Evolutionary conservation across 345 rosid genomes (phyloP).

Genomic region (Acer campestre): DNA sequence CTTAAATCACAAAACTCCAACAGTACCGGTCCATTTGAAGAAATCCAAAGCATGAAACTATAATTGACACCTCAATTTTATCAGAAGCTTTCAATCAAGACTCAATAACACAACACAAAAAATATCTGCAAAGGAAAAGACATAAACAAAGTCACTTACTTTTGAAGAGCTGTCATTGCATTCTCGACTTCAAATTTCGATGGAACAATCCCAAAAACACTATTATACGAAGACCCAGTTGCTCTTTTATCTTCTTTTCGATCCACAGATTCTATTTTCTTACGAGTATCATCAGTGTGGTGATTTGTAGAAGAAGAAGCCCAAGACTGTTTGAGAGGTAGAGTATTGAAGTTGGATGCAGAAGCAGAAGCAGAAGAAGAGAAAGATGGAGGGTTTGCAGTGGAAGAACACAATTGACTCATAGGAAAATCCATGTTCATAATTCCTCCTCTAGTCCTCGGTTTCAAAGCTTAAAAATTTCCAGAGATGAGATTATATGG

Average conservation of each 20-base stretch:
- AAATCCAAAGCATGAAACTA: constrained; percentile 32
- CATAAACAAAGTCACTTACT: constrained; percentile 28
- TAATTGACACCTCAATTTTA: constrained; percentile 22
- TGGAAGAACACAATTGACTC: constrained; percentile 16
- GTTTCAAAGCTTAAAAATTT: neutral
- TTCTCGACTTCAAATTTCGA: constrained; percentile 43
- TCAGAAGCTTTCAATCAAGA: neutral
- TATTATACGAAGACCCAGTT: constrained; percentile 14
- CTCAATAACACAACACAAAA: no score
- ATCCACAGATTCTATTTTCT: constrained; percentile 7
- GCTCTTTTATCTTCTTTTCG: constrained; percentile 15
- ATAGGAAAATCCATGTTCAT: constrained; percentile 17
- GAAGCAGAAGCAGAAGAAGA: constrained; percentile 18
- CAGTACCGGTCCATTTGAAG: constrained; percentile 23
- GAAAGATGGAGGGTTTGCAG: constrained; percentile 1
- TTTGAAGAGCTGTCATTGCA: constrained; percentile 43
- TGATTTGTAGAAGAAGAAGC: neutral
- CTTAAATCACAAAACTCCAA: constrained; percentile 14
- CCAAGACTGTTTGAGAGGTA: constrained; percentile 15
- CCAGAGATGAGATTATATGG: no score
- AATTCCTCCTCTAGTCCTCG: constrained; percentile 33
- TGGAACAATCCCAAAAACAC: constrained; percentile 37
- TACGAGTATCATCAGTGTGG: constrained; percentile 6
- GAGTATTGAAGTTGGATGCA: constrained; percentile 11
- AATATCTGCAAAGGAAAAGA: neutral